Evolutionary conservation across 768 basidiomycete species (phyloP), one percentile per base, ranked within the genome.

Genomic region (Podaxis sp.): DNA sequence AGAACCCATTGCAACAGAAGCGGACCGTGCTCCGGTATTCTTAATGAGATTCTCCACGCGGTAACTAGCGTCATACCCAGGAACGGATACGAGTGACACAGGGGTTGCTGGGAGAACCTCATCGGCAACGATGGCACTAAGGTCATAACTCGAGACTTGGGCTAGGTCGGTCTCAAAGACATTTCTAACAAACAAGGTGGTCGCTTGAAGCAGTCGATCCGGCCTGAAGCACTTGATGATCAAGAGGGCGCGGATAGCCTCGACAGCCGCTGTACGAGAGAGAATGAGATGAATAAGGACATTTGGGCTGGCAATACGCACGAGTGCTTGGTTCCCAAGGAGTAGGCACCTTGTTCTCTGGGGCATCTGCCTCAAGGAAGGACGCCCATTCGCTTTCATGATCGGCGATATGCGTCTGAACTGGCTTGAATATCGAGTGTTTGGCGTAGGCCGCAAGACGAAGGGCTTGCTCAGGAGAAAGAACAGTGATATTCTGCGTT

Each of bases 11-110:
- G 97, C 97, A 23, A 99, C 93, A 1, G 93, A 92, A 1, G 89
- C 80, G 59, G 93, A 95, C 25, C 89, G 85, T 28, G 85, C 80
- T 14, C 87, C 86, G 10, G 86, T 86, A 55, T 86, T 87, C 70
- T 89, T 86, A 64, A 95, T 86, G 46, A 96, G 82, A 65, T 88
- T 88, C 67, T 97, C 95, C 40, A 97, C 92, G 52, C 91, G 86
- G 72, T 95, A 98, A 72, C 95, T 96, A n/a, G 97, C 97, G 70
- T 99, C 97, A 69, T 97, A 96, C 14, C 97, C 97, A 2, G 93
- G 87, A 2, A 99, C 94, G 5, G 96, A 98, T 32, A 95, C 85
- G 52, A 99, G 78, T 3, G 94, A 91, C 25, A 98, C 76, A 1
- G 97, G 95, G 0, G 93, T 93, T 3, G 83, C 80, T 2, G 94